phyloP scores from a whole-genome alignment of 2,329 filamentous ascomycete genomes.

The Botryosphaeria dothidea region DNA sequence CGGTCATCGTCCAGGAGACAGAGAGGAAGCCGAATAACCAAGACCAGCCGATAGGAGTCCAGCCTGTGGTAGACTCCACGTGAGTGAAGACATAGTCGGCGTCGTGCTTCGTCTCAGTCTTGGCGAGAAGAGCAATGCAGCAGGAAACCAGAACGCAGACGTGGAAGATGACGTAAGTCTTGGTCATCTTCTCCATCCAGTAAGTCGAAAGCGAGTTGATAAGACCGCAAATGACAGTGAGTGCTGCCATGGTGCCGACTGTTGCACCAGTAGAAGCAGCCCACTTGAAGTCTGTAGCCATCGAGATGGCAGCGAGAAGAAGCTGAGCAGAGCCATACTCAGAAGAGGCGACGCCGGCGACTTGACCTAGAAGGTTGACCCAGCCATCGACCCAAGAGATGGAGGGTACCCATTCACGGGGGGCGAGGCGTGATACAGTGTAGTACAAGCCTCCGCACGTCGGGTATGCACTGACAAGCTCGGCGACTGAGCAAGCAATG shows the following conservation, averaged over 20 bases:
- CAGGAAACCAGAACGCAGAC: slow-evolving; percentile 54
- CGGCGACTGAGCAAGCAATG: slow-evolving; percentile 56
- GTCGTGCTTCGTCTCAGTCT: slow-evolving; percentile 53
- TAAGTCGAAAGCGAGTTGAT: slow-evolving; percentile 59
- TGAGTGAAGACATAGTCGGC: slow-evolving; percentile 58
- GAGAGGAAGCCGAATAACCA: slow-evolving; percentile 63
- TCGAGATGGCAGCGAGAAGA: slow-evolving; percentile 57
- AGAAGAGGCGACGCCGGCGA: slow-evolving; percentile 57
- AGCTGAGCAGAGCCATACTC: slow-evolving; percentile 60
- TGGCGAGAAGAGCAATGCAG: slow-evolving; percentile 53
- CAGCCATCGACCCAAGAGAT: slow-evolving; percentile 53
- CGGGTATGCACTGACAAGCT: slow-evolving; percentile 60
- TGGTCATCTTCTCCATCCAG: slow-evolving; percentile 61
- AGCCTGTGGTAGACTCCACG: slow-evolving; percentile 54
- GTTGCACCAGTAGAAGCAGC: slow-evolving; percentile 48
- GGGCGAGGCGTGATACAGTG: slow-evolving; percentile 56
- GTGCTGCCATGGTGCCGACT: slow-evolving; percentile 57
- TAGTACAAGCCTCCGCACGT: slow-evolving; percentile 59
- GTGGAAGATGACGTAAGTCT: slow-evolving; percentile 60
- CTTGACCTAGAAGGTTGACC: slow-evolving; percentile 55
- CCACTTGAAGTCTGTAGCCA: slow-evolving; percentile 51
- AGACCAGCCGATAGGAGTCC: slow-evolving; percentile 56
- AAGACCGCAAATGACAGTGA: slow-evolving; percentile 53
- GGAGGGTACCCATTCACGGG: slow-evolving; percentile 48
- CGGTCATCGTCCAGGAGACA: slow-evolving; percentile 63